Base-by-base conservation (phyloP, 2,329 filamentous ascomycete genomes). In the Neoscytalidium dimidiatum region DNA sequence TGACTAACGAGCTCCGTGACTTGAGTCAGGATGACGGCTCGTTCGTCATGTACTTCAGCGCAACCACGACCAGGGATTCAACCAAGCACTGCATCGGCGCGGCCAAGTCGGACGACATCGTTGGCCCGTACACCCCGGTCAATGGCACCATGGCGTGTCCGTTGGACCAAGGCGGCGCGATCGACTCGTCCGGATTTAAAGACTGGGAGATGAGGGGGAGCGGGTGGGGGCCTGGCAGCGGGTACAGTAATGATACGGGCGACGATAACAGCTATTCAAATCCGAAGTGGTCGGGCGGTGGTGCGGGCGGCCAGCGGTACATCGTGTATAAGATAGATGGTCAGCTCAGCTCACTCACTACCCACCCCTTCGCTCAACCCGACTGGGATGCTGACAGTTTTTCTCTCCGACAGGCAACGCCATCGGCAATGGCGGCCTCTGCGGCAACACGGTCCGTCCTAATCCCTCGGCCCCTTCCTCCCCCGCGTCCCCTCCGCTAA, bases 251-350 rank as follows among this genome's bases (percentile, higher is more conserved):
- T 4, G 69, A 76, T 9, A 88, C 90, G 69, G 72, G 73, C 14
- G 81, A 83, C 33, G 84, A 84, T 28, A 81, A 74, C 29, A 80
- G 82, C 4, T 53, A 35, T 21, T 38, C 33, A 4, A 49, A 48
- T 29, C 23, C 44, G 29, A 26, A 28, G 21, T 64, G 63, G 63
- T 58, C 51, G 43, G 31, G 31, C 1, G 63, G 63, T 35, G 63
- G 63, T 6, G 23, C 26, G 0, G 63, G 63, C 19, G 63, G 63
- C 26, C 63, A 64, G 63, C 38, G 63, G 6, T 90, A 88, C 70
- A 80, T 90, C 4, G 76, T 85, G 8, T 91, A 88, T 78, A 91
- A 90, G 73, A 78, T 90, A 23, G 88, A 91, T 73, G 88, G 88
- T 44, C 89, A 89, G 74, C 80, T 46, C 5, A 13, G n/a, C n/a